These are phyloP conservation scores for Pseudozyma sp. DNA, from an alignment of 1,284 basidiomycete species.

Conservation along the genomic window DNA sequence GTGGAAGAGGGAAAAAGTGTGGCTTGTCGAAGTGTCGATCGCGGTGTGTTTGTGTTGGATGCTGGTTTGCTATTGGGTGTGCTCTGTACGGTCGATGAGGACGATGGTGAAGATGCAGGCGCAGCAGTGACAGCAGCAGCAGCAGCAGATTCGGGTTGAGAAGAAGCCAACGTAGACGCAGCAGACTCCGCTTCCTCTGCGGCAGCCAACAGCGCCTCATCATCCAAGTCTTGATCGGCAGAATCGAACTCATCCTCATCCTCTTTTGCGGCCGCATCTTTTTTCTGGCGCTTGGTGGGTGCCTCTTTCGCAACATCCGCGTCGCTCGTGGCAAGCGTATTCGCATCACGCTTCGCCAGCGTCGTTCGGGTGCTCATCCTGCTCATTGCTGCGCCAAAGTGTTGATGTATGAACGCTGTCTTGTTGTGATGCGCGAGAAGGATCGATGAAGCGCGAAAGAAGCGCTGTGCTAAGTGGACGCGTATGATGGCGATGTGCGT, in stretches of 20 bases:
- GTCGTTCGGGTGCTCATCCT: slow-evolving; percentile 19
- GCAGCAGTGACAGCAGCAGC: slow-evolving; percentile 3
- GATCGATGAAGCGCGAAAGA: not conserved
- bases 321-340: slow-evolving; percentile 16
- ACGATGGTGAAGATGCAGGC: not conserved
- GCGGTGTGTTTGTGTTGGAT: slow-evolving; percentile 4
- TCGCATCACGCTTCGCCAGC: slow-evolving; percentile 34
- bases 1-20: slow-evolving; percentile 24
- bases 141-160: slow-evolving; percentile 8
- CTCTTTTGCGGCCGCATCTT: not conserved
- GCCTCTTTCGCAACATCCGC: not conserved
- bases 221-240: slow-evolving; percentile 39
- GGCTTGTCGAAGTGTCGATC: slow-evolving; percentile 10
- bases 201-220: slow-evolving; percentile 55
- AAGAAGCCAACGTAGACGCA: slow-evolving; percentile 17
- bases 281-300: slow-evolving; percentile 12
- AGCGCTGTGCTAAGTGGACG: not conserved
- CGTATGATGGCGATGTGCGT: not conserved
- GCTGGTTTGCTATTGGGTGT: not conserved
- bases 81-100: no score
- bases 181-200: slow-evolving; percentile 45
- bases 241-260: slow-evolving; percentile 60
- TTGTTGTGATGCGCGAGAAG: no score
- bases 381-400: not conserved
- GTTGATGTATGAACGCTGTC: not conserved